Base-by-base conservation (phyloP, 2,329 filamentous ascomycete genomes). In the Verticillium longisporum region DNA sequence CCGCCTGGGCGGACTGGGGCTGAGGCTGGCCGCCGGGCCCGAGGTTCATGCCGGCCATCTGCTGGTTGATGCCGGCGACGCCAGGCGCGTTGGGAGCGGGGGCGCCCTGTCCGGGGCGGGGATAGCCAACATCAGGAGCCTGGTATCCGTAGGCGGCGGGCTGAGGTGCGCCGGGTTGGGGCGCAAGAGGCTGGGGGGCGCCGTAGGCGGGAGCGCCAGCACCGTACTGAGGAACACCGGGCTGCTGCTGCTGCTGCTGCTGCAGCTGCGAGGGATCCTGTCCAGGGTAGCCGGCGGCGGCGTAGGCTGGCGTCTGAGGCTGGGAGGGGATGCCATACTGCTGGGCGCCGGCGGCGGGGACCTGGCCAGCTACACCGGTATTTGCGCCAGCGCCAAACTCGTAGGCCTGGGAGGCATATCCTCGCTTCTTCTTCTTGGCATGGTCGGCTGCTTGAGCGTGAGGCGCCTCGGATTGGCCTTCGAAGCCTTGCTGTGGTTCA, bases 341-440 rank as follows among this genome's bases (percentile, higher is more conserved):
- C 60, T 77, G 78, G 38, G 80, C 85, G 59, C 73, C 74, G 61
- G 74, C 77, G 61, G 63, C 68, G 62, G 67, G 69, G 65, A 70
- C 75, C 70, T 66, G 74, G 60, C 79, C 81, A 36, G 77, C 83
- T 59, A 69, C 70, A 61, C 71, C 74, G 60, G 89, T 87, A 82
- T 98, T 98, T 71, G 90, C 91, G 69, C 94, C 95, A 58, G 85
- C 84, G 58, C 90, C 92, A 69, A 98, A 95, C 62, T 96, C 94
- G 75, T 96, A 99, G 55, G 94, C 94, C 75, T 96, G 90, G 61
- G 91, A 91, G 60, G 95, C 95, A 80, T 98, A 98, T 61, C 90
- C 89, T 80, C 92, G 86, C 84, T 96, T 97, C 86, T 97, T 97
- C 80, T 92, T 92, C 75, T 84, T 88, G 65, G 78, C 82, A 56